These are phyloP conservation scores for Berkeleyomyces basicola DNA, from an alignment of 2,329 filamentous ascomycete species.

Conservation along the genomic window DNA sequence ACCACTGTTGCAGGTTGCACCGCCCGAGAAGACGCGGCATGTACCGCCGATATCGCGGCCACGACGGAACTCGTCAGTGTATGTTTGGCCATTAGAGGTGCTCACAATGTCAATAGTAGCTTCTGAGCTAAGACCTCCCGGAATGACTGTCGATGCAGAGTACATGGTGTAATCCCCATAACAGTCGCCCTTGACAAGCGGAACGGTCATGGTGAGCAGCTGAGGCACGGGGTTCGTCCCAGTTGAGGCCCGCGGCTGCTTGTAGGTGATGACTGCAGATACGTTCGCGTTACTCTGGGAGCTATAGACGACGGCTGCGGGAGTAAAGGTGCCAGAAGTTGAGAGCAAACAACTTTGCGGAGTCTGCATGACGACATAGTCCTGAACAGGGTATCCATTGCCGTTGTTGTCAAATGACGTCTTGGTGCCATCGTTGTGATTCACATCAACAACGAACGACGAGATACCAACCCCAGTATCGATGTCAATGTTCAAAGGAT, in stretches of 20 bases:
- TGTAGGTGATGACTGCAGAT: slow-evolving; percentile 28
- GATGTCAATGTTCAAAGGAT: slow-evolving; percentile 33
- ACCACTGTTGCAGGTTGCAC: slow-evolving; percentile 17
- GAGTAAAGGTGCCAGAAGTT: slow-evolving; percentile 26
- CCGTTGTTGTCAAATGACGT: slow-evolving; percentile 40
- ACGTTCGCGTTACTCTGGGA: slow-evolving; percentile 27
- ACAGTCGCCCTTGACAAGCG: slow-evolving; percentile 28
- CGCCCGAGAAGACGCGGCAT: slow-evolving; percentile 26
- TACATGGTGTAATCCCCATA: slow-evolving; percentile 34
- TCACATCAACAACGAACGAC: slow-evolving; percentile 39
- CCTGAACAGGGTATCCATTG: slow-evolving; percentile 35
- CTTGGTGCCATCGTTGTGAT: slow-evolving; percentile 29
- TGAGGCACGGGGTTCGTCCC: slow-evolving; percentile 23
- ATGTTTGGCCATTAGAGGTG: slow-evolving; percentile 24
- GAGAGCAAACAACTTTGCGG: slow-evolving; percentile 39
- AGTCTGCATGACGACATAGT: slow-evolving; percentile 36
- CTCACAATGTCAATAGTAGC: slow-evolving; percentile 30
- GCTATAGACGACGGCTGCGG: slow-evolving; percentile 33
- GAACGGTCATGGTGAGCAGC: slow-evolving; percentile 23
- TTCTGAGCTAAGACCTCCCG: slow-evolving; percentile 28
- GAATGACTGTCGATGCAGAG: slow-evolving; percentile 25
- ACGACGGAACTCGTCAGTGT: slow-evolving; percentile 33
- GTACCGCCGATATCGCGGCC: slow-evolving; percentile 27
- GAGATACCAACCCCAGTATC: slow-evolving; percentile 42
- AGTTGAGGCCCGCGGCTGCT: slow-evolving; percentile 24